Conservation (phyloP, 2,329 filamentous ascomycete species). For the Ambrosiella cleistominuta region DNA sequence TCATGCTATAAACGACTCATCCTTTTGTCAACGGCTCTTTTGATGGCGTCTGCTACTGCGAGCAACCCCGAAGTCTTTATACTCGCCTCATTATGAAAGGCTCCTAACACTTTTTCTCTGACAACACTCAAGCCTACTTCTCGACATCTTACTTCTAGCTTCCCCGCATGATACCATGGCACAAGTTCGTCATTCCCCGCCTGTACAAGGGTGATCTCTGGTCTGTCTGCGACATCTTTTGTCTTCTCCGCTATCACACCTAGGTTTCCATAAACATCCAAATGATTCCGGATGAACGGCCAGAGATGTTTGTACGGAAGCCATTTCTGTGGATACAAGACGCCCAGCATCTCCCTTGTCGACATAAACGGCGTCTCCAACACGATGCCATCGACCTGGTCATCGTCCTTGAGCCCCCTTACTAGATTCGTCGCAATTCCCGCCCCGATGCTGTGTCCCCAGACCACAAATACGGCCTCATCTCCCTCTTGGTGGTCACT, state of each 20-base stretch:
- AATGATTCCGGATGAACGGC: slow-evolving; percentile 51
- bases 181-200: slow-evolving; percentile 43
- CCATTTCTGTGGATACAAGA: slow-evolving; percentile 63
- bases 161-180: slow-evolving; percentile 30
- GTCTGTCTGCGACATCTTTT: slow-evolving; percentile 16
- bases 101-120: slow-evolving; percentile 27
- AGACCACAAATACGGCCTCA: slow-evolving; percentile 37
- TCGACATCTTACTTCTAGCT: slow-evolving; percentile 29
- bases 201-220: slow-evolving; percentile 33
- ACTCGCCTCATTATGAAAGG: slow-evolving; percentile 41
- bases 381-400: slow-evolving; percentile 29
- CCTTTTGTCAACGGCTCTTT: not conserved
- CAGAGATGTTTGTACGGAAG: slow-evolving; percentile 59
- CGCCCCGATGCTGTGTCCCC: slow-evolving; percentile 63
- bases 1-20: not conserved
- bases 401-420: not conserved
- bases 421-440: slow-evolving; percentile 51
- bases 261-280: slow-evolving; percentile 37
- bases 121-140: slow-evolving; percentile 30
- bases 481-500: slow-evolving; percentile 11
- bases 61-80: slow-evolving; percentile 22
- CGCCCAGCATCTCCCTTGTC: slow-evolving; percentile 50
- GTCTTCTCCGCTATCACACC: slow-evolving; percentile 19
- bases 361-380: slow-evolving; percentile 64
- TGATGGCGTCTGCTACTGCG: slow-evolving; percentile 20